Base-by-base conservation (phyloP, 768 basidiomycete species). In the Cyclocybe aegerita region DNA sequence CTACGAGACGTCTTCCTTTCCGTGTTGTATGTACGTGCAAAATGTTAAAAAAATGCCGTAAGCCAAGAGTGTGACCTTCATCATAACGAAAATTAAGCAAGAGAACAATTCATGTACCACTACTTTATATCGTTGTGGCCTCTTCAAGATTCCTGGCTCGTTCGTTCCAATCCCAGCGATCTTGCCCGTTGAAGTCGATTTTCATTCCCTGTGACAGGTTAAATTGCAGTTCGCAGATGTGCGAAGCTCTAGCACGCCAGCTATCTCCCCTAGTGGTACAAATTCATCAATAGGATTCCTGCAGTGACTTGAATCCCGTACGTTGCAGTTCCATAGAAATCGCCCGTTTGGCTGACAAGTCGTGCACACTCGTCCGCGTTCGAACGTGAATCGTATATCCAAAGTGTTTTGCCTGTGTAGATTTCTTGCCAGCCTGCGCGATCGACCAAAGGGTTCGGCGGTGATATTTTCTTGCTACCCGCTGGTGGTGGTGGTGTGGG, bases 301-400 rank as follows among this genome's bases (percentile, higher is more conserved):
- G 15, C 40, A 29, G n/a, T 37, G 16, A 8, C 46, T 10, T 15
- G 1, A 51, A 43, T 10, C 4, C 77, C 85, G 65, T 62, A 89
- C 88, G 88, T 88, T 46, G 88, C 89, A 30, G 87, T 86, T 29
- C 88, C 87, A 58, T 90, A 90, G 54, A 82, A 65, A 54, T 83
- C 79, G n/a, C 80, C 77, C 47, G 70, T 60, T 55, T 78, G 79
- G 59, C 76, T 81, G 8, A 92, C 79, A n/a, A 87, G 70, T 41
- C 88, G 76, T 46, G 77, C 83, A 53, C 82, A 87, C 53, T 79
- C 78, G 65, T 91, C 88, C 10, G 45, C 48, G 59, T 88, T 87
- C 8, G 88, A 89, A 56, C 66, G 69, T 6, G 71, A 58, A 59
- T 91, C 89, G 60, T 90, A 92, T 45, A 91, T 76, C 90, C 90